Percentiles rank a stretch among this genome's conserved stretches.
Evolutionary conservation across 2,329 filamentous ascomycete species (phyloP).

Genomic region (Ophiosphaerella herpotricha): DNA sequence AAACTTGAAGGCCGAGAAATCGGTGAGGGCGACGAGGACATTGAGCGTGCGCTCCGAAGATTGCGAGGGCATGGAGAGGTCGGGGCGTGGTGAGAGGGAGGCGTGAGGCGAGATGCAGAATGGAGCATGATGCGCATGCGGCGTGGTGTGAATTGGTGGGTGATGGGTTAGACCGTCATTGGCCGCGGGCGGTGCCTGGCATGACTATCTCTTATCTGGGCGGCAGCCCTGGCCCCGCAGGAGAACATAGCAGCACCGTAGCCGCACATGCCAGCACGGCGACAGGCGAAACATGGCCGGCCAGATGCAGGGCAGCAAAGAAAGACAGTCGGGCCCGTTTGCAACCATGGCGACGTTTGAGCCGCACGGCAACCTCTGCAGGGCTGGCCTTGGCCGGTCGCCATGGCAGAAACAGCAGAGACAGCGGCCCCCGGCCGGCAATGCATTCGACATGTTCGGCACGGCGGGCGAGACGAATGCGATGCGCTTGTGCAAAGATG

Average conservation of each 20-base stretch:
- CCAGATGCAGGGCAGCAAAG: too few relatives aligned
- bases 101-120: neutral
- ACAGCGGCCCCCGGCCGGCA: too few relatives aligned
- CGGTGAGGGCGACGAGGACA: conserved; percentile 69
- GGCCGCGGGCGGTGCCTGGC: conserved; percentile 12
- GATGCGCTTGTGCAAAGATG: too few relatives aligned
- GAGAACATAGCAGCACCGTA: neutral
- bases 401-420: too few relatives aligned
- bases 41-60: conserved; percentile 35
- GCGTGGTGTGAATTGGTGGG: too few relatives aligned
- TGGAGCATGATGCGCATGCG: neutral
- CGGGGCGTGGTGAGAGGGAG: conserved; percentile 6
- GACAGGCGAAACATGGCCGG: too few relatives aligned
- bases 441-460: too few relatives aligned
- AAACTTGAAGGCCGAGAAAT: conserved; percentile 67
- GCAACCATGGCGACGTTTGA: too few relatives aligned
- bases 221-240: neutral
- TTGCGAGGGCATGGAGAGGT: conserved; percentile 25
- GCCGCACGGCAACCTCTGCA: too few relatives aligned
- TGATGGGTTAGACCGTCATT: conserved; percentile 22
- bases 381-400: too few relatives aligned
- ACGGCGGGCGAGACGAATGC: too few relatives aligned
- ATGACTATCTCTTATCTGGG: conserved; percentile 5
- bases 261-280: neutral
- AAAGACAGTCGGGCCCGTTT: too few relatives aligned